phyloP scores from a whole-genome alignment of 2,329 filamentous ascomycete genomes.

The Xylaria sp. region DNA sequence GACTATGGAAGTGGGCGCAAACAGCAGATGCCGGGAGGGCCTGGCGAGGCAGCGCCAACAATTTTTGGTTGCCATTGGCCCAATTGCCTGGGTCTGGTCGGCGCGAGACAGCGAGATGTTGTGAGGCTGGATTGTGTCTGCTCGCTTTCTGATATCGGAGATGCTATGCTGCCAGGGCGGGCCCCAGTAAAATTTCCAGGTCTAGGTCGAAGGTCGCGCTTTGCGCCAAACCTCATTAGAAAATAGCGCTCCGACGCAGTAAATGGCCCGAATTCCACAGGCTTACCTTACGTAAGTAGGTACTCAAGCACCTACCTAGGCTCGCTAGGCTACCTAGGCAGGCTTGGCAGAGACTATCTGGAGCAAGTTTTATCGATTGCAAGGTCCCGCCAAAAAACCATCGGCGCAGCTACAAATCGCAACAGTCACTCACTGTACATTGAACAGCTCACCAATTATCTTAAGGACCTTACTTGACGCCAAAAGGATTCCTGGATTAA shows the following conservation, averaged over 20 bases:
- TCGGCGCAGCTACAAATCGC: constrained; percentile 19
- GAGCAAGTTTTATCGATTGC: constrained; percentile 33
- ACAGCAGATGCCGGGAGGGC: constrained; percentile 43
- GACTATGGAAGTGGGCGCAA: constrained; percentile 31
- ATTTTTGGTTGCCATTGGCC: constrained; percentile 60
- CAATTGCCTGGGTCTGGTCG: background rate
- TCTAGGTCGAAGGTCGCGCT: background rate
- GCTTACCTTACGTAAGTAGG: too few relatives aligned
- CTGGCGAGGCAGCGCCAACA: constrained; percentile 65
- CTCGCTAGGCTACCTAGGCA: too few relatives aligned
- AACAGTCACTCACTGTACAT: background rate
- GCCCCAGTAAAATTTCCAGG: constrained; percentile 29
- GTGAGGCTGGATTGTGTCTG: background rate
- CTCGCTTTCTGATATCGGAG: background rate
- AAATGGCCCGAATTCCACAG: too few relatives aligned
- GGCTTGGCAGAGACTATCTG: constrained; percentile 10
- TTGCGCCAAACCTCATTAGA: constrained; percentile 14
- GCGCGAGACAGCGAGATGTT: background rate
- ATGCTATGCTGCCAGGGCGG: constrained; percentile 9
- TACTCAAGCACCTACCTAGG: too few relatives aligned
- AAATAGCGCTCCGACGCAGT: constrained; percentile 27
- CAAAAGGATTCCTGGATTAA: background rate
- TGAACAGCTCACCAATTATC: background rate
- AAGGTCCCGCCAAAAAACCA: constrained; percentile 31
- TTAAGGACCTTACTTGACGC: background rate